Evolutionary conservation across 75 land plant genomes (phyloP), one percentile per base, ranked within the genome.

Genomic region (Cunninghamia lanceolata): DNA sequence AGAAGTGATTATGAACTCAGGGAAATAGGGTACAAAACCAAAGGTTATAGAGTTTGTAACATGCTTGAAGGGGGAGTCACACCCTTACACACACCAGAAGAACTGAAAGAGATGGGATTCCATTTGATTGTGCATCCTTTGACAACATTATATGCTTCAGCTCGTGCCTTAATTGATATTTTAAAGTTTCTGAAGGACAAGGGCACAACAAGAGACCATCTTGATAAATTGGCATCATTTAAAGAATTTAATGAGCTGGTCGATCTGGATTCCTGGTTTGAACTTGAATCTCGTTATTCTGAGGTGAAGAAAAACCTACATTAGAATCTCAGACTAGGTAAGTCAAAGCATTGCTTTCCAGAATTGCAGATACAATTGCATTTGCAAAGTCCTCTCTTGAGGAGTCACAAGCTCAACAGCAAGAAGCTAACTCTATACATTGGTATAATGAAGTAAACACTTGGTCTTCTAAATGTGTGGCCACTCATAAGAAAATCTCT

Each of bases 21-120:
- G 86, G 91, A 90, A 76, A 86, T 90, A 25, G 89, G 88, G 5
- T 36, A 42, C 15, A 56, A 45, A 40, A 90, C 91, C 32, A 63
- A 81, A 5, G 91, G 91, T 3, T 86, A 80, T 53, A 83, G 91
- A 70, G 91, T 86, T 50, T 86, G 88, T 56, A 90, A 90, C 82
- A 90, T 90, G 91, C 75, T 90, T 4, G 91, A 90, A 86, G 91
- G 91, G 25, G 91, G 91, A 1, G 46, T 81, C 32, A 90, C 91
- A 17, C 91, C 91, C 21, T 76, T 90, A 28, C 89, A 90, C 82
- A 90, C 89, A 5, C 87, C 89, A 32, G 85, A 88, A 63, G 91
- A 90, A 83, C 88, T 90, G 52, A 88, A 90, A 74, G 88, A 36
- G 5, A 88, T 90, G 91, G 91, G 91, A 16, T 90, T 88, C 81